phyloP scores from a whole-genome alignment of 75 land plant species.

The Cunninghamia lanceolata region DNA sequence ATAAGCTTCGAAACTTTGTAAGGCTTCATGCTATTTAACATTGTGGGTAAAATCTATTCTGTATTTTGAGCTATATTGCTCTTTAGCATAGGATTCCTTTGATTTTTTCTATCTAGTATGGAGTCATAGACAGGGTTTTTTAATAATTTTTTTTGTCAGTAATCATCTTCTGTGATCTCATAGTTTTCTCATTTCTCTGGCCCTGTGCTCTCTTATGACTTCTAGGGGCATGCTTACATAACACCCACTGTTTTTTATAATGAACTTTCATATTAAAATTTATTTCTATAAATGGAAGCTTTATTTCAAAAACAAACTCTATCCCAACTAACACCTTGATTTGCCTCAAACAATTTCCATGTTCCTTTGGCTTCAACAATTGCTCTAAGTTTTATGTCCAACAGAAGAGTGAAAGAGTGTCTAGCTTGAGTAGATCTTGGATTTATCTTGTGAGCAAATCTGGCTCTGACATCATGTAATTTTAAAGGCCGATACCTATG shows the following conservation, averaged over 20 bases:
- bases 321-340: not conserved
- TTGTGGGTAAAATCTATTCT: too few relatives aligned
- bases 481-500: too few relatives aligned
- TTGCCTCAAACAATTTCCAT: not conserved
- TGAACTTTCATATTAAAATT: not conserved
- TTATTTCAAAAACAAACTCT: not conserved
- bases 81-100: too few relatives aligned
- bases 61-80: too few relatives aligned
- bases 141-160: too few relatives aligned
- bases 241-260: not conserved
- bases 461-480: not conserved
- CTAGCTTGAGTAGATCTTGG: not conserved
- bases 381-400: not conserved
- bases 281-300: too few relatives aligned
- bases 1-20: too few relatives aligned
- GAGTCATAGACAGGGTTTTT: too few relatives aligned
- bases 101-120: too few relatives aligned
- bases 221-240: not conserved
- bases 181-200: not conserved
- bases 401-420: not conserved
- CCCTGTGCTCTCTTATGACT: not conserved
- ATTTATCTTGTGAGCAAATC: not conserved
- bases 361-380: not conserved
- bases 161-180: too few relatives aligned
- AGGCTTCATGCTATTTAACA: too few relatives aligned